Conservation (phyloP, 2,329 filamentous ascomycete species). For the Phaeosphaeria sp. region DNA sequence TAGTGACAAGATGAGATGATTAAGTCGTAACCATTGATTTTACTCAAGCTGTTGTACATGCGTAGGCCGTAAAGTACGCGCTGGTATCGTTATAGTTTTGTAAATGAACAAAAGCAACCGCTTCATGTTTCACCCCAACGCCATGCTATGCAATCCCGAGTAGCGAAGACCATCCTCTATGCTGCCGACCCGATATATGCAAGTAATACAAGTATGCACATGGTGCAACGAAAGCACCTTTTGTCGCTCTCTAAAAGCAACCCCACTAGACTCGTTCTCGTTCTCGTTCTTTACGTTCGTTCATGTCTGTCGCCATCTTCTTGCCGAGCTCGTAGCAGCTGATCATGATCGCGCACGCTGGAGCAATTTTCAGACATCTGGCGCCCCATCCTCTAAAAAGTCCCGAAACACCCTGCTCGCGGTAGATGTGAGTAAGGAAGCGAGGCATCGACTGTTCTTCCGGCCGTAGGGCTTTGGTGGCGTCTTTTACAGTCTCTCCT, state of each 20-base stretch:
- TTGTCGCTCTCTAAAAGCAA: neutral
- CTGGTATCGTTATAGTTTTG: slow-evolving; percentile 14
- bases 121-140: slow-evolving; percentile 4
- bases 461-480: slow-evolving; percentile 58
- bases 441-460: slow-evolving; percentile 80
- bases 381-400: slow-evolving; percentile 93
- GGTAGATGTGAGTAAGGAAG: slow-evolving; percentile 90
- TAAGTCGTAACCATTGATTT: neutral
- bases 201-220: slow-evolving; percentile 6
- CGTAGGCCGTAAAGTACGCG: slow-evolving; percentile 1
- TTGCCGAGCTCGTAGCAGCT: slow-evolving; percentile 97
- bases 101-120: neutral
- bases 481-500: slow-evolving; percentile 44
- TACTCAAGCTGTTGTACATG: slow-evolving; percentile 10
- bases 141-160: slow-evolving; percentile 11
- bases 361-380: slow-evolving; percentile 90
- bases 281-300: slow-evolving; percentile 59
- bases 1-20: neutral
- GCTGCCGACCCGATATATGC: slow-evolving; percentile 2
- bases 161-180: slow-evolving; percentile 5
- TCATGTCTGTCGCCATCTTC: slow-evolving; percentile 78
- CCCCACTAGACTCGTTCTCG: slow-evolving; percentile 9
- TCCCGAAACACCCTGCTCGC: slow-evolving; percentile 78
- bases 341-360: slow-evolving; percentile 98
- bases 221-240: neutral